A percentile compares a stretch with the other conserved stretches of the same genome.
These are phyloP conservation scores for Astragalus membranaceus DNA, from an alignment of 306 rosid genomes.

Conservation along the genomic window DNA sequence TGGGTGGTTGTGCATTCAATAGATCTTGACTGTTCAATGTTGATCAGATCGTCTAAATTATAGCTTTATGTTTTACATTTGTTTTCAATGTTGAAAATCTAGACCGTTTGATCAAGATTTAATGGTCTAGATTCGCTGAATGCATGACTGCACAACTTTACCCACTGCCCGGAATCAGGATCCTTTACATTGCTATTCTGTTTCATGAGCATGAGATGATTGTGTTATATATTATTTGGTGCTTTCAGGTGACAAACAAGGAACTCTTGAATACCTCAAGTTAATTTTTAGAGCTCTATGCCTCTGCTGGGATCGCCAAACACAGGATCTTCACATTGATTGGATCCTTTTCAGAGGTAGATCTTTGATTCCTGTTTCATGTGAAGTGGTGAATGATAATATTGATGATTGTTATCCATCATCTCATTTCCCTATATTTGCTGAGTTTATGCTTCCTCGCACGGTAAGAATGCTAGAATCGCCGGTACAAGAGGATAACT, in stretches of 20 bases:
- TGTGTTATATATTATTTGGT: background rate
- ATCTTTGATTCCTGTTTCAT: slow-evolving; percentile 79
- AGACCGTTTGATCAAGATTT: too few relatives aligned
- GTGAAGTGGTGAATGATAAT: slow-evolving; percentile 86
- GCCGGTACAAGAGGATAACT: slow-evolving; percentile 52
- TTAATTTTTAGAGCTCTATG: slow-evolving; percentile 89
- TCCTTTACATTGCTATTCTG: background rate
- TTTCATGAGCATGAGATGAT: background rate
- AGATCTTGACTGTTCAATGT: too few relatives aligned
- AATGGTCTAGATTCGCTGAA: too few relatives aligned
- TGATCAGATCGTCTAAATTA: too few relatives aligned
- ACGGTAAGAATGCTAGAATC: slow-evolving; percentile 70
- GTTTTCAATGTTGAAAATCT: too few relatives aligned
- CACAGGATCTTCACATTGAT: slow-evolving; percentile 93
- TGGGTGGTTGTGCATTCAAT: too few relatives aligned
- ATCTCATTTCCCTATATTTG: slow-evolving; percentile 82
- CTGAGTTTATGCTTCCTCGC: slow-evolving; percentile 96
- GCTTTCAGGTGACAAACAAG: slow-evolving; percentile 84
- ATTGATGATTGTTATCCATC: slow-evolving; percentile 87
- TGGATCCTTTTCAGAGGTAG: slow-evolving; percentile 99
- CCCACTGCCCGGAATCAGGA: too few relatives aligned
- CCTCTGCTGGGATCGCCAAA: slow-evolving; percentile 99
- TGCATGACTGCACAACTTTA: too few relatives aligned
- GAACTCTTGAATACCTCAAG: slow-evolving; percentile 83
- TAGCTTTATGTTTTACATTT: too few relatives aligned